Base-by-base conservation (phyloP, 2,329 filamentous ascomycete genomes). In the Knufia fluminis region DNA sequence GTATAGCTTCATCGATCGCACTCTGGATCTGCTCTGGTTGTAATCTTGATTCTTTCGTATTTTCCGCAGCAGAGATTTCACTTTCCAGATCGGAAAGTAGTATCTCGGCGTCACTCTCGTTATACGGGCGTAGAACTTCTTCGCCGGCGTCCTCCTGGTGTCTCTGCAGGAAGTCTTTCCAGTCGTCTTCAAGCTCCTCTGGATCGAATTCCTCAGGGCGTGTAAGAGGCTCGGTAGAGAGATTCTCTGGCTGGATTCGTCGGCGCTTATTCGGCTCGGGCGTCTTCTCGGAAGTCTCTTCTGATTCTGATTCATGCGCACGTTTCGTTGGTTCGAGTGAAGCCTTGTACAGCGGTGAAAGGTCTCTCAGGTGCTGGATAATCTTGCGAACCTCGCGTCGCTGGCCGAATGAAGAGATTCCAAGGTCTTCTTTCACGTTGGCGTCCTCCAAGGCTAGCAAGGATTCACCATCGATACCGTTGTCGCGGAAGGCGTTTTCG, bases 391-490 rank as follows among this genome's bases (percentile, higher is more conserved):
- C 64, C 1, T 73, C 75, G 39, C 71, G 69, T 50, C 79, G 76
- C 53, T 83, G 78, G 2, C 76, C 77, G 17, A 80, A 64, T 3
- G 74, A 71, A 33, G 64, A 74, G 48, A 90, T 68, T 1, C 72
- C 75, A 16, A 87, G 69, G 4, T 77, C 76, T 28, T 80, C 72
- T 10, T 70, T 64, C 12, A 80, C 65, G 1, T 69, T 66, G 1
- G 61, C 54, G 33, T 70, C 68, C 19, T 76, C 65, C 9, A 83
- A 70, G 28, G 75, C 70, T 20, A 75, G 78, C 1, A 91, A 68
- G 0, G 75, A 72, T 39, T 78, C 71, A 1, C 86, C 86, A 48
- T 82, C 78, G 3, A 91, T 70, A 6, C 81, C 73, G 48, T 86
- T 74, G 1, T 82, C 74, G 4, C 73, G 68, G 3, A 94, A 65